Percentiles rank a stretch among this genome's conserved stretches.
Evolutionary conservation across 73 alveolate genomes (phyloP).

Genomic region (Paraurostyla sp.): DNA sequence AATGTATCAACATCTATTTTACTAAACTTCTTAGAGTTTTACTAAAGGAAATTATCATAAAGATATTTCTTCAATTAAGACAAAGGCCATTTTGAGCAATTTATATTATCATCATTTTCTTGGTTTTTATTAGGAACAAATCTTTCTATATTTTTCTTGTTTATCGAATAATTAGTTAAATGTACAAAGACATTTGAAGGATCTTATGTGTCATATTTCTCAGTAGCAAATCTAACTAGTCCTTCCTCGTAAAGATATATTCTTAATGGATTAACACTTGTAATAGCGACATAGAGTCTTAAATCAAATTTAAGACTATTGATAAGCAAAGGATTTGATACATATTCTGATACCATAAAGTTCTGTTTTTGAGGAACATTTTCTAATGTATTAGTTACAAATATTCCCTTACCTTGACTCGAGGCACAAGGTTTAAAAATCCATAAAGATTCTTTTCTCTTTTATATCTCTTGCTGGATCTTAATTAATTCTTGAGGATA

Average conservation of each 20-base stretch:
- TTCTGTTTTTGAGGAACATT: constrained; percentile 68
- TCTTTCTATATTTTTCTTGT: constrained; percentile 35
- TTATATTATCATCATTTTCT: constrained; percentile 49
- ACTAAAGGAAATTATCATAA: not conserved
- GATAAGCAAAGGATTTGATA: constrained; percentile 84
- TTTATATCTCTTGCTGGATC: constrained; percentile 67
- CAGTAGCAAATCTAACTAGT: constrained; percentile 76
- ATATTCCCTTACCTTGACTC: constrained; percentile 88
- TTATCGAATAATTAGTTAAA: constrained; percentile 65
- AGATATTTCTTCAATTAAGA: constrained; percentile 49
- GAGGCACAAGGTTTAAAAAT: constrained; percentile 91
- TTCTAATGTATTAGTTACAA: constrained; percentile 76
- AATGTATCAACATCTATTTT: not conserved
- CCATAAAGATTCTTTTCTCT: constrained; percentile 62
- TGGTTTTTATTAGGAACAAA: constrained; percentile 54
- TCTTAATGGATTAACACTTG: constrained; percentile 85
- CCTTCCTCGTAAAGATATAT: constrained; percentile 89
- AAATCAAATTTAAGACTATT: constrained; percentile 87
- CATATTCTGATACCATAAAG: constrained; percentile 78
- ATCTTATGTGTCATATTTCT: constrained; percentile 25
- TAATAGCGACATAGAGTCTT: constrained; percentile 85
- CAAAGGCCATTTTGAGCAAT: constrained; percentile 69
- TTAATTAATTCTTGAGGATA: constrained; percentile 78
- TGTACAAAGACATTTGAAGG: constrained; percentile 28
- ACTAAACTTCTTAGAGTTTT: not conserved